These are phyloP conservation scores for Orbilia brochopaga DNA, from an alignment of 2,329 filamentous ascomycete genomes.

Conservation along the genomic window DNA sequence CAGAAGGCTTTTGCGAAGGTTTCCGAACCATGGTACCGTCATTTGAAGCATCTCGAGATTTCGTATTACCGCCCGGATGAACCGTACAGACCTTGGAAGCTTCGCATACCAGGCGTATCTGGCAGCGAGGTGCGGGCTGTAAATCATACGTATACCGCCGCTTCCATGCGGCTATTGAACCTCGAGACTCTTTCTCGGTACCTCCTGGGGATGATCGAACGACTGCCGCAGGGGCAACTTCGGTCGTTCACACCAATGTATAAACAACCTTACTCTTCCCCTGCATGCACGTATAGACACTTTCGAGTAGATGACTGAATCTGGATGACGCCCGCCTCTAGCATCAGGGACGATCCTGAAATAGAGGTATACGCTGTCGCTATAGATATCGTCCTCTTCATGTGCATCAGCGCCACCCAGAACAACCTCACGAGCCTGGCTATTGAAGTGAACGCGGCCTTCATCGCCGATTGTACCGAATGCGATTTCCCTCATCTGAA, in stretches of 20 bases:
- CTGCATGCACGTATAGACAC: too few relatives aligned
- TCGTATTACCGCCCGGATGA: slow-evolving; percentile 9
- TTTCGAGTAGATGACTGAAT: too few relatives aligned
- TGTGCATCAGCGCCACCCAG: neutral
- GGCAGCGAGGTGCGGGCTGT: neutral
- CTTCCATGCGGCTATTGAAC: neutral
- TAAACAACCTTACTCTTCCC: neutral
- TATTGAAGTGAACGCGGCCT: slow-evolving; percentile 8
- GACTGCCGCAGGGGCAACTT: neutral
- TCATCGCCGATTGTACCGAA: slow-evolving; percentile 19
- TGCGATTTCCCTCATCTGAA: slow-evolving; percentile 32
- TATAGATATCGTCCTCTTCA: too few relatives aligned
- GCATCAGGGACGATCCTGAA: too few relatives aligned
- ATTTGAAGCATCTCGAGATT: slow-evolving; percentile 24
- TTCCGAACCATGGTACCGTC: slow-evolving; percentile 15
- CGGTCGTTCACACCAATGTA: neutral
- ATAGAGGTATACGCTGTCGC: too few relatives aligned
- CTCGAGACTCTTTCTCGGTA: neutral
- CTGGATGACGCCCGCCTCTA: too few relatives aligned
- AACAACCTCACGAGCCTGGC: slow-evolving; percentile 24
- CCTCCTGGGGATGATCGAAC: neutral
- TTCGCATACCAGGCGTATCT: slow-evolving; percentile 6
- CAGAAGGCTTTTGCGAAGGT: slow-evolving; percentile 8
- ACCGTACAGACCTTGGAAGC: slow-evolving; percentile 8
- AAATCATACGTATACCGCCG: neutral